phyloP scores from a whole-genome alignment of 176 grass and related monocot species.

The Areca catechu region DNA sequence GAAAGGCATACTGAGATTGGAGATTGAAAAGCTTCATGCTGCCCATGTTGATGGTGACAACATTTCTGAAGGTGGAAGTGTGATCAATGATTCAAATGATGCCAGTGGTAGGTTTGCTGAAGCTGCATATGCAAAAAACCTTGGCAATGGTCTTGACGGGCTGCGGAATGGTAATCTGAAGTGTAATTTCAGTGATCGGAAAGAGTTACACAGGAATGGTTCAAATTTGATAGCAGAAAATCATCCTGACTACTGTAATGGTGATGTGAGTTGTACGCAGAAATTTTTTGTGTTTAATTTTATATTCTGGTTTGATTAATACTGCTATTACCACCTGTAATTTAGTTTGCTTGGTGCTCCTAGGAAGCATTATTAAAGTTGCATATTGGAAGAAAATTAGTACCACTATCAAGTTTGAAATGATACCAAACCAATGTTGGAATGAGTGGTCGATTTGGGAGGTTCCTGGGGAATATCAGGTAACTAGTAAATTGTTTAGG shows the following conservation, averaged over 20 bases:
- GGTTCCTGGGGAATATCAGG: too few species aligned
- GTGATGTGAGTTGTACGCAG: conserved; percentile 43
- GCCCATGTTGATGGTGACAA: conserved; percentile 50
- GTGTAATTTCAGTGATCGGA: conserved; percentile 29
- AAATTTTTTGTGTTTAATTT: conserved; percentile 15
- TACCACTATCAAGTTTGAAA: too few species aligned
- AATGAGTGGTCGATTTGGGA: too few species aligned
- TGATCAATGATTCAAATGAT: conserved; percentile 73
- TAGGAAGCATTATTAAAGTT: too few species aligned
- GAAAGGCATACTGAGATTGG: conserved; percentile 80
- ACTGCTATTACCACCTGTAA: too few species aligned
- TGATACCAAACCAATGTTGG: too few species aligned
- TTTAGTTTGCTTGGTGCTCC: too few species aligned
- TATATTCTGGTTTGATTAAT: background rate
- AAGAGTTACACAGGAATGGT: conserved; percentile 39
- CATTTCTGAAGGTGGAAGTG: conserved; percentile 80
- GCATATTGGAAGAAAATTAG: too few species aligned
- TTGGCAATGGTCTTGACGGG: conserved; percentile 47
- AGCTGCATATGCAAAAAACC: conserved; percentile 42
- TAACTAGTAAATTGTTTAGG: too few species aligned
- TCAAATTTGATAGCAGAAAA: conserved; percentile 41
- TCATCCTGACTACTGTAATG: conserved; percentile 27
- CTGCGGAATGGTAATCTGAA: conserved; percentile 37
- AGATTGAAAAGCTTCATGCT: conserved; percentile 87
- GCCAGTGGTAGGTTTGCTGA: conserved; percentile 24